Evolutionary conservation across 345 rosid species (phyloP), one percentile per base, ranked within the genome.

Genomic region (thale cress (Arabidopsis thaliana)): DNA sequence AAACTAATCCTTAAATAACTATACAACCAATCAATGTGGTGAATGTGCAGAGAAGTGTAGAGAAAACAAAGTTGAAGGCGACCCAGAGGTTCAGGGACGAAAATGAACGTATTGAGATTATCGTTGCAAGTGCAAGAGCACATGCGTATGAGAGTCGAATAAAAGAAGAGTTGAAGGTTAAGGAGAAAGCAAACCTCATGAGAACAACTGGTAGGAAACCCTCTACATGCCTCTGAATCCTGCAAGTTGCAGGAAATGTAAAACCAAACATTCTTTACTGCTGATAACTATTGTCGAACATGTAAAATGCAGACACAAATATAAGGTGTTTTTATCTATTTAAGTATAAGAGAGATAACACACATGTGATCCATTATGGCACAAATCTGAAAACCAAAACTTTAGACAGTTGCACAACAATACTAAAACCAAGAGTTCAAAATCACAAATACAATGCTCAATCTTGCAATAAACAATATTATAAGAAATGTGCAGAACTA

Each of bases 101-200:
- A 22, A 78, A 83, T 69, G 87, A 82, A 38, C 51, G 80, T 25
- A 81, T 88, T 30, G 80, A 65, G 24, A 69, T 75, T 74, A 82
- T 88, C 10, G 82, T 75, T 56, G 87, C 52, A 33, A 85, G 66
- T 55, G 94, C 96, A 65, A 87, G 80, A 78, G 84, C 80, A 50
- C 78, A 83, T 79, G 89, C 90, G 44, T 75, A 66, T 66, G 82
- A 87, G 67, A 89, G 80, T 67, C 78, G 71, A 42, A 65, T 71
- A 61, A 85, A 82, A 1, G 86, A 87, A 64, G 95, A 85, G 84
- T 28, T 72, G 9, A 83, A 85, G 82, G 88, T 80, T 55, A 85
- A 80, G 82, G 83, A 80, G 65, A 91, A 93, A 77, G 96, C 94
- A 55, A 75, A 91, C 69, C 81, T 25, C 48, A 78, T 85, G 80